Evolutionary conservation across 2,329 filamentous ascomycete species (phyloP).

Genomic region (Fusarium solani-melongenae): DNA sequence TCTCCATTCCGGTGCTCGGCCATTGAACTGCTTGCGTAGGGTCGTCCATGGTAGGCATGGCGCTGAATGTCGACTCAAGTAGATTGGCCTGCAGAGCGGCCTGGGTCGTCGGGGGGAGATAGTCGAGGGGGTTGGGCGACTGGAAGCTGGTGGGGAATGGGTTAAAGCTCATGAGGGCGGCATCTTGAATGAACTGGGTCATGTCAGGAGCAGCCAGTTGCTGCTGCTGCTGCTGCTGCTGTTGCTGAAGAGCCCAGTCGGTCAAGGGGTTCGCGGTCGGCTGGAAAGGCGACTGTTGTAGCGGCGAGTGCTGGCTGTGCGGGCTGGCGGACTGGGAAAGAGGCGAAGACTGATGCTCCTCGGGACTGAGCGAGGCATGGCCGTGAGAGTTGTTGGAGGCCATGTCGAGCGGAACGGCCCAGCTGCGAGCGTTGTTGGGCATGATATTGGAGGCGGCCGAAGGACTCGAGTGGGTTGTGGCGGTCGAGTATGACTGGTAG

Average conservation of each 20-base stretch:
- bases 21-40: slow-evolving; percentile 67
- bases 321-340: slow-evolving; percentile 64
- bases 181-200: slow-evolving; percentile 67
- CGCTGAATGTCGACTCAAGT: slow-evolving; percentile 72
- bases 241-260: slow-evolving; percentile 71
- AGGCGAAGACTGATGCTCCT: slow-evolving; percentile 61
- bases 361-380: slow-evolving; percentile 62
- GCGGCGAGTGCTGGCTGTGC: slow-evolving; percentile 60
- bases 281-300: slow-evolving; percentile 67
- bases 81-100: slow-evolving; percentile 71
- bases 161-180: slow-evolving; percentile 66
- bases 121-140: slow-evolving; percentile 67
- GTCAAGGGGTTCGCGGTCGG: slow-evolving; percentile 63
- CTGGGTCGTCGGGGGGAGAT: slow-evolving; percentile 71
- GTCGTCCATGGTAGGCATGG: slow-evolving; percentile 68
- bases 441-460: slow-evolving; percentile 49
- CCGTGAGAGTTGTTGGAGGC: slow-evolving; percentile 55
- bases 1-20: slow-evolving; percentile 72
- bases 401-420: slow-evolving; percentile 67
- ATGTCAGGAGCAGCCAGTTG: slow-evolving; percentile 58
- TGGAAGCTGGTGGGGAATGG: slow-evolving; percentile 64
- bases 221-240: slow-evolving; percentile 53
- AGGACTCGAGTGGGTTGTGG: slow-evolving; percentile 48
- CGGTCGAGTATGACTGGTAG: slow-evolving; percentile 45
- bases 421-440: slow-evolving; percentile 52